Conservation (phyloP, 345 rosid species). For the Salix dunnii region DNA sequence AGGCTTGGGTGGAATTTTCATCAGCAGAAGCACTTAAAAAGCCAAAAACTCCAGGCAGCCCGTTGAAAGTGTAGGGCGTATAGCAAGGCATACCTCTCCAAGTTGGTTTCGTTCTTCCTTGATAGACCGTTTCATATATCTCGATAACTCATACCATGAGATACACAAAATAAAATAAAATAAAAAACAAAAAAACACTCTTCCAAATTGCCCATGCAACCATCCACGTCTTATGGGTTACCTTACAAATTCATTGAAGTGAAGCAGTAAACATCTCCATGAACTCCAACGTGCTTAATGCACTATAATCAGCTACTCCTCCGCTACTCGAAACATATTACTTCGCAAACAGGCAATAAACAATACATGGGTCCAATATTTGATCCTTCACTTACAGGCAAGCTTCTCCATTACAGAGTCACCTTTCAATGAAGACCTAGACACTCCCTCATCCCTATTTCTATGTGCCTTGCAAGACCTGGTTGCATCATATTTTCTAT, state of each 20-base stretch:
- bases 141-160: neutral
- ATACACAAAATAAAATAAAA: neutral
- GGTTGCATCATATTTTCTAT: conserved; percentile 15
- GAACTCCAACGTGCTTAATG: conserved; percentile 27
- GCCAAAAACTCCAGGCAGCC: conserved; percentile 21
- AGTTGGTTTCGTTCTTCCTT: conserved; percentile 31
- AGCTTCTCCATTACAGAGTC: conserved; percentile 24
- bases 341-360: conserved; percentile 36
- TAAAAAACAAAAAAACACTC: neutral
- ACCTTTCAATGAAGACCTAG: conserved; percentile 31
- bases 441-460: conserved; percentile 38
- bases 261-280: conserved; percentile 20
- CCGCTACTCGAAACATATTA: conserved; percentile 20
- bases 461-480: conserved; percentile 41
- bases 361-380: conserved; percentile 37
- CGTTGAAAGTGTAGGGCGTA: conserved; percentile 37
- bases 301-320: conserved; percentile 2
- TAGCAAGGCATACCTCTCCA: conserved; percentile 22
- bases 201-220: conserved; percentile 7
- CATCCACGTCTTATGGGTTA: conserved; percentile 43
- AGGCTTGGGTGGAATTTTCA: too few relatives aligned
- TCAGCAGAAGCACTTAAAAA: conserved; percentile 29
- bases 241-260: conserved; percentile 18
- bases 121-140: neutral
- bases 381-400: neutral